Conservation (phyloP, 169 alveolate genomes). For the Cryptosporidium viatorum region DNA sequence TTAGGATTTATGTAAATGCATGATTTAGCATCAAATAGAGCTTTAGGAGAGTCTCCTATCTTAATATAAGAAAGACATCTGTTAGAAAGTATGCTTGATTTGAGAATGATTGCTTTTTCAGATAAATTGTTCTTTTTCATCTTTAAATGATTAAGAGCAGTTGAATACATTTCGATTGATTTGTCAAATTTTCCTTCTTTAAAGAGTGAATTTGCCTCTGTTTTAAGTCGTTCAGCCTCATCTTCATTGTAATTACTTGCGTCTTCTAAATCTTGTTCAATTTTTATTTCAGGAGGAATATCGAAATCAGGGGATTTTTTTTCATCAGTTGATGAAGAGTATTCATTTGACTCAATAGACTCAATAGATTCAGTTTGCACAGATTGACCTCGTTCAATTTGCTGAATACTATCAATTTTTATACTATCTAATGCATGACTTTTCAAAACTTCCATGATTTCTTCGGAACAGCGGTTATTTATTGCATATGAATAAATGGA, state of each 20-base stretch:
- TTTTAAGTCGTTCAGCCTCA: slow-evolving; percentile 34
- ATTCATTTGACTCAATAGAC: slow-evolving; percentile 15
- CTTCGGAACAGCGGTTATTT: slow-evolving; percentile 17
- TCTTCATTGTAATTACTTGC: slow-evolving; percentile 1
- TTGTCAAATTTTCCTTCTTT: slow-evolving; percentile 7
- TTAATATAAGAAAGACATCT: slow-evolving; percentile 50
- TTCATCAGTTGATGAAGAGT: background rate
- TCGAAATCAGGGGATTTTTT: background rate
- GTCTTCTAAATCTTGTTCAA: slow-evolving; percentile 40
- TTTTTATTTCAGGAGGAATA: background rate
- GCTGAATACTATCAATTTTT: background rate
- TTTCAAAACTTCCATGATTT: slow-evolving; percentile 29
- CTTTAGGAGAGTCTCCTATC: slow-evolving; percentile 25
- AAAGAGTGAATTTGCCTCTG: slow-evolving; percentile 50
- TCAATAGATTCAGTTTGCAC: background rate
- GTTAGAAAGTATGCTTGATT: slow-evolving; percentile 61
- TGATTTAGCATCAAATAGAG: slow-evolving; percentile 25
- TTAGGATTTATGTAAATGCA: slow-evolving; percentile 47
- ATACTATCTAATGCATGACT: slow-evolving; percentile 34
- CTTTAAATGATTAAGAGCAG: slow-evolving; percentile 27
- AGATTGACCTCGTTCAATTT: background rate
- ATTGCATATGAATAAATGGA: slow-evolving; percentile 49
- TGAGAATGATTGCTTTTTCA: slow-evolving; percentile 16
- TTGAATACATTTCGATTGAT: slow-evolving; percentile 24
- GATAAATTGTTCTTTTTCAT: slow-evolving; percentile 14